Evolutionary conservation across 2,329 filamentous ascomycete species (phyloP).

Genomic region (Sporothrix mexicana): DNA sequence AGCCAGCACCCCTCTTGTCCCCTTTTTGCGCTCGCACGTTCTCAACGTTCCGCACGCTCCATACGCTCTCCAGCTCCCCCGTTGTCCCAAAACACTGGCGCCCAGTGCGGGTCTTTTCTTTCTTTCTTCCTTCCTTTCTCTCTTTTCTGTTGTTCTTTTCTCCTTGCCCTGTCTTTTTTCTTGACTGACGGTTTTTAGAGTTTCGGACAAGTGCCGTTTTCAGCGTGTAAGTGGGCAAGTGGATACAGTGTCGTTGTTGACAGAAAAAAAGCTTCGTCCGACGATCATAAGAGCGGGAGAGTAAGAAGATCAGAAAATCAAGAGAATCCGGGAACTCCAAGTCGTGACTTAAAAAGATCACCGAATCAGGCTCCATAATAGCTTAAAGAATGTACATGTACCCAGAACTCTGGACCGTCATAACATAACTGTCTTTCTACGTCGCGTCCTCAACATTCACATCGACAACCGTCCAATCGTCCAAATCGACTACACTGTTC

Average conservation of each 20-base stretch:
- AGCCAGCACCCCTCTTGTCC: background rate
- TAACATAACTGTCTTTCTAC: background rate
- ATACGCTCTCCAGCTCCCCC: background rate
- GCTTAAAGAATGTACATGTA: background rate
- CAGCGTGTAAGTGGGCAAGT: background rate
- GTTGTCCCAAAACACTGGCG: conserved; percentile 6
- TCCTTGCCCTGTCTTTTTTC: no score
- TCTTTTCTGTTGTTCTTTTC: no score
- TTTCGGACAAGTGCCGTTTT: conserved; percentile 21
- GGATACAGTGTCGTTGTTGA: background rate
- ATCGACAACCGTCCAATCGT: background rate
- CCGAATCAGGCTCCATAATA: background rate
- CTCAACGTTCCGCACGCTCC: background rate
- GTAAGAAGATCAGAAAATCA: background rate
- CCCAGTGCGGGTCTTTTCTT: background rate
- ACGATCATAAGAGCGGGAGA: conserved; percentile 8
- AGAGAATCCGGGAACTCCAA: background rate
- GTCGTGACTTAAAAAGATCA: background rate
- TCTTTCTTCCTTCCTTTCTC: no score
- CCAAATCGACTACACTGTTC: background rate
- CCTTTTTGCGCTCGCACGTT: background rate
- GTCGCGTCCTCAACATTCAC: background rate
- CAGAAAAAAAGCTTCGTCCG: background rate
- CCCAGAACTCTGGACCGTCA: background rate
- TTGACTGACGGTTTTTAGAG: conserved; percentile 13